Base-by-base conservation (phyloP, 139 green algal genomes). In the Closterium sp. region DNA sequence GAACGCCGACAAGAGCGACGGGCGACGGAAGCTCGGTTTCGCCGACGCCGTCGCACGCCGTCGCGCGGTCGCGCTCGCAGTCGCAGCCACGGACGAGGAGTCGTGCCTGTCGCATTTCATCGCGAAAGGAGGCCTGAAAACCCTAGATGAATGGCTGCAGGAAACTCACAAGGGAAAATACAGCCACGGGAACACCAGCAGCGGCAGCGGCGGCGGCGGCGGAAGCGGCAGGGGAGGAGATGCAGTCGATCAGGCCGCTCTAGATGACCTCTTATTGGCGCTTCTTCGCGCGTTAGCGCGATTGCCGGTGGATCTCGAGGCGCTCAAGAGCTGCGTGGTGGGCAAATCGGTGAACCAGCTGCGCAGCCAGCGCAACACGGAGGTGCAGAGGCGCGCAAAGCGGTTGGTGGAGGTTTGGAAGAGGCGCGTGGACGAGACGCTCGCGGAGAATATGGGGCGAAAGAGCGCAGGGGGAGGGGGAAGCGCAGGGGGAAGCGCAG, bases 141-240 rank as follows among this genome's bases (percentile, higher is more conserved):
- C 70, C n/a, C 90, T 92, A 24, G 90, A 92, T 28, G 90, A 42
- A 89, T 92, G 90, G 90, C n/a, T 92, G 24, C 90, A 92, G 90
- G 90, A 91, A 30, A 22, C 70, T 6, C 90, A 92, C 31, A 86
- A 89, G 31, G 31, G 32, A 21, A 86, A 91, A 31, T n/a, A n/a
- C 30, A 86, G 31, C 84, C 50, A 31, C 31, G 31, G 89, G 22
- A 30, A 87, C n/a, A 31, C 85, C 73, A 86, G 7, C 85, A 31
- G 19, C 85, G 32, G 85, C 85, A 9, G 85, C 85, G 29, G 90
- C 28, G 29, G 90, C 32, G 31, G 89, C 29, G 45, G 34, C 13
- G 29, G 88, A 30, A 85, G 90, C 32, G 17, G 89, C 29, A 21
- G 22, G 13, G 29, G 88, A 10, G 13, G 28, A 30, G 31, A 30